phyloP scores from a whole-genome alignment of 83 land plant genomes.

The Picea abies region DNA sequence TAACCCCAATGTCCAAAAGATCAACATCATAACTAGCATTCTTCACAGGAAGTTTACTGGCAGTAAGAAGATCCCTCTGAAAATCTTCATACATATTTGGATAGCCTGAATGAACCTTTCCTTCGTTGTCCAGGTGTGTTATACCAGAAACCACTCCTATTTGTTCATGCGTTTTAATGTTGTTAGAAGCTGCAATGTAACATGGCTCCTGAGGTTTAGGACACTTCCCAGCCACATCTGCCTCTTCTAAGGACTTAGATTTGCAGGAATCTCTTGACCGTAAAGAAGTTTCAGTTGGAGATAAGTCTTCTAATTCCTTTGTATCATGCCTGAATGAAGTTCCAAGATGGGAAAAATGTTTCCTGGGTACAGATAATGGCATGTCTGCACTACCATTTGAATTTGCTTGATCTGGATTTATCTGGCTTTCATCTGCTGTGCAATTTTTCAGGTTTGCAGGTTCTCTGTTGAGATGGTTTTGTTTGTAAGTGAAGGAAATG shows the following conservation, averaged over 20 bases:
- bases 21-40: conserved; percentile 25
- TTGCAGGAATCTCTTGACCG: neutral
- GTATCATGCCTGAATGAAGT: neutral
- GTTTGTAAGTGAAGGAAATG: neutral
- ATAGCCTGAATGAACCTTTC: neutral
- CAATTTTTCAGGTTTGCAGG: neutral
- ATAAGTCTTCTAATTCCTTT: neutral
- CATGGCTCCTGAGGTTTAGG: neutral
- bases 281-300: neutral
- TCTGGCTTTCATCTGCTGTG: neutral
- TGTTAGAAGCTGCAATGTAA: neutral
- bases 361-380: neutral
- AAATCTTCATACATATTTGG: neutral
- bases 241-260: neutral
- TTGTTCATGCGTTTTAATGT: conserved; percentile 6
- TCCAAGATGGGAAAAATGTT: neutral
- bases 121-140: neutral
- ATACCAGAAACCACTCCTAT: neutral
- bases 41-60: neutral
- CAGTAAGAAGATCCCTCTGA: neutral
- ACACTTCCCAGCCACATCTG: neutral
- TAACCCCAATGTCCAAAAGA: conserved; percentile 44
- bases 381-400: neutral
- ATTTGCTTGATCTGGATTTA: neutral
- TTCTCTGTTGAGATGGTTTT: neutral